phyloP scores from a whole-genome alignment of 1,139 yeast genomes.

The Magnusiomyces tetraspermus region DNA sequence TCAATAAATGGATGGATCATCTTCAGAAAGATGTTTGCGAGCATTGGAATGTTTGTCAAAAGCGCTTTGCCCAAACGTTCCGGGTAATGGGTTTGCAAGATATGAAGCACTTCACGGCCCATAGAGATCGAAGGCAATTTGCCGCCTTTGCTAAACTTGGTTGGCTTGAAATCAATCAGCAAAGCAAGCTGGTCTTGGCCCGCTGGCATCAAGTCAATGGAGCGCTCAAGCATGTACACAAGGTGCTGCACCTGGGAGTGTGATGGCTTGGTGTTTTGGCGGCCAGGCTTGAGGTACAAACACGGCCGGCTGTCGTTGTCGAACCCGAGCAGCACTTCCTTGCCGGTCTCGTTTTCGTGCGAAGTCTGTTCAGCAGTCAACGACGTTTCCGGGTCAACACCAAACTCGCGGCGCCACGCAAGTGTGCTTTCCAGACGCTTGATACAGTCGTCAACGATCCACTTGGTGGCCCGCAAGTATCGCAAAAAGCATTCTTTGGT shows the following conservation, averaged over 20 bases:
- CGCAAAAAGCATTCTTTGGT: constrained; percentile 82
- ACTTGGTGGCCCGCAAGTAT: constrained; percentile 83
- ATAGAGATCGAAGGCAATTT: constrained; percentile 78
- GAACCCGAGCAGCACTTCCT: constrained; percentile 77
- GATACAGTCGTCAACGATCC: constrained; percentile 65
- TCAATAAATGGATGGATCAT: constrained; percentile 90
- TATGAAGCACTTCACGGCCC: constrained; percentile 74
- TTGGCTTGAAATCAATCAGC: constrained; percentile 77
- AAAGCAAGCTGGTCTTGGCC: constrained; percentile 91
- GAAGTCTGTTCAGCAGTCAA: constrained; percentile 57
- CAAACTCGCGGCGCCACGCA: constrained; percentile 89
- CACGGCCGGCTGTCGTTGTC: constrained; percentile 88
- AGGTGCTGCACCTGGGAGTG: constrained; percentile 86
- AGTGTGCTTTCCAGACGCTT: constrained; percentile 65
- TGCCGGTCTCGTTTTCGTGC: constrained; percentile 76
- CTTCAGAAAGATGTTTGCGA: constrained; percentile 83
- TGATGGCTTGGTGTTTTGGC: constrained; percentile 84
- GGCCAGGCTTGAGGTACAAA: constrained; percentile 78
- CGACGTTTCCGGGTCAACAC: constrained; percentile 50
- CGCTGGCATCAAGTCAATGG: constrained; percentile 86
- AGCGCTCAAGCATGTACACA: constrained; percentile 84
- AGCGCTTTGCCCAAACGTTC: constrained; percentile 89
- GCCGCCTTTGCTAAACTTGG: constrained; percentile 43
- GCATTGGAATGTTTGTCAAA: constrained; percentile 84
- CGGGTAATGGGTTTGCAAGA: constrained; percentile 90